Conservation (phyloP, 768 basidiomycete genomes). For the Cystofilobasidium macerans region DNA sequence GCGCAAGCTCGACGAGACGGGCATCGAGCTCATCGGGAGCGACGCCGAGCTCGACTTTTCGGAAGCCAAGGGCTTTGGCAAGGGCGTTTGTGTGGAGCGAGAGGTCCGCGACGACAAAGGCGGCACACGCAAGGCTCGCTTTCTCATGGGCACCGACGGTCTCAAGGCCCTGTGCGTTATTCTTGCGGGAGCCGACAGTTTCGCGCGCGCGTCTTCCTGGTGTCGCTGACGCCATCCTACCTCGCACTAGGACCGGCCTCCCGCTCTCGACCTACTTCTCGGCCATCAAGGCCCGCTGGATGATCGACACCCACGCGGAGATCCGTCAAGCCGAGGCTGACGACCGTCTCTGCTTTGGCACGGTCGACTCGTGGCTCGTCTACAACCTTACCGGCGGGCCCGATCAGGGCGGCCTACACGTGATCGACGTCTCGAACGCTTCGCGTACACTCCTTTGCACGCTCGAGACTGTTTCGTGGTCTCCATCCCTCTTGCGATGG, state of each 20-base stretch:
- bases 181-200: conserved; percentile 13
- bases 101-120: conserved; percentile 1
- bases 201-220: neutral
- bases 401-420: conserved; percentile 53
- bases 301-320: conserved; percentile 73
- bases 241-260: conserved; percentile 59
- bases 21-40: conserved; percentile 62
- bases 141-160: conserved; percentile 43
- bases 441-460: conserved; percentile 90
- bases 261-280: conserved; percentile 98
- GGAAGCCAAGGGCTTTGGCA: conserved; percentile 36
- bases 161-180: conserved; percentile 33
- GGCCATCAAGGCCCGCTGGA: conserved; percentile 90
- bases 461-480: conserved; percentile 69
- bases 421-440: conserved; percentile 89
- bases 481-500: conserved; percentile 68
- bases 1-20: conserved; percentile 56
- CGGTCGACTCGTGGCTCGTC: conserved; percentile 91
- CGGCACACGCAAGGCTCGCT: conserved; percentile 33
- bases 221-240: neutral
- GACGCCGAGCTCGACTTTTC: conserved; percentile 57
- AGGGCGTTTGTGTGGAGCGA: conserved; percentile 22
- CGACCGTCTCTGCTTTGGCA: conserved; percentile 80
- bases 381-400: conserved; percentile 79
- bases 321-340: conserved; percentile 66